Evolutionary conservation across 2,329 filamentous ascomycete genomes (phyloP), one percentile per base, ranked within the genome.

Genomic region (Fusarium sp.): DNA sequence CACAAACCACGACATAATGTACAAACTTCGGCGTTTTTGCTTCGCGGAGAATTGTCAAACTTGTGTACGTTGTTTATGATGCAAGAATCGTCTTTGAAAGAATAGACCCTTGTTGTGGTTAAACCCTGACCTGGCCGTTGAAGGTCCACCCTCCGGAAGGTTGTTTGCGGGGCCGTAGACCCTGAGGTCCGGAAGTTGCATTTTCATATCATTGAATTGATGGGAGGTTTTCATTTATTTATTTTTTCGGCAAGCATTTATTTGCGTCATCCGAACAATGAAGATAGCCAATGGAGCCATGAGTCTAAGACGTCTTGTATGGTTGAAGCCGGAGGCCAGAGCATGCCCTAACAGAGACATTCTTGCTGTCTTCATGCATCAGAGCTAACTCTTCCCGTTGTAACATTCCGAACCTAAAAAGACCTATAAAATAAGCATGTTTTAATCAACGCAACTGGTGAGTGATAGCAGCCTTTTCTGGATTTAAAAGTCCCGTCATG

Each of bases 141-240:
- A 6, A 60, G 72, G 59, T 53, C 72, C 71, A 73, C 64, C 46
- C 44, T 53, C 43, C 63, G 71, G 63, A 59, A 35, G 33, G n/a
- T 43, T 59, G 40, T 57, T 60, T 74, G 67, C 67, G 71, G 71
- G 71, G 67, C 71, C 50, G 71, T 59, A 74, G 71, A 72, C 63
- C 67, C 67, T 61, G 50, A 65, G 28, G 23, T 25, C 54, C 49
- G 53, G 61, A 54, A 33, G n/a, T 54, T 47, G 66, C 28, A 63
- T 43, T 40, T 40, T 56, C 71, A 64, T 30, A 50, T 60, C 67
- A 64, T 71, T 46, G 3, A n/a, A 32, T 15, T 10, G 16, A 38
- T 19, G n/a, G n/a, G n/a, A n/a, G n/a, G n/a, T n/a, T n/a, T n/a
- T n/a, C n/a, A n/a, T n/a, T n/a, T n/a, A n/a, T n/a, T n/a, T n/a